Conservation (phyloP, 2,329 filamentous ascomycete genomes). For the Colletotrichum echinochloae region DNA sequence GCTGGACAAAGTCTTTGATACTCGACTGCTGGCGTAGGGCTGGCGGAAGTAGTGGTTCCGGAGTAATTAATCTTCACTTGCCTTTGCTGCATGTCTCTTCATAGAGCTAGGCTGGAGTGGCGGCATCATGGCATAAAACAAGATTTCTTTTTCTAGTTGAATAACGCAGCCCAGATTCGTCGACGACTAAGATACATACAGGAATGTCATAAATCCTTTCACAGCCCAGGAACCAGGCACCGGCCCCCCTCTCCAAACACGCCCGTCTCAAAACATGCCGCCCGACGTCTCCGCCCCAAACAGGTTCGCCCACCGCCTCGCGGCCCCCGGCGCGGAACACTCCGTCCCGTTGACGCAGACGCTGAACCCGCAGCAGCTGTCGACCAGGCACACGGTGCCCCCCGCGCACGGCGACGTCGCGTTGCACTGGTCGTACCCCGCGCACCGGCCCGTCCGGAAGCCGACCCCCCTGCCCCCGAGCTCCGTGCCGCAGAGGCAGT, state of each 20-base stretch:
- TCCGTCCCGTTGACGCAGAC: slow-evolving; percentile 41
- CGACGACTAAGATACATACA: neutral
- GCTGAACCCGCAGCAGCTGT: slow-evolving; percentile 37
- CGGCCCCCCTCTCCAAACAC: neutral
- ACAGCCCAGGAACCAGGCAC: neutral
- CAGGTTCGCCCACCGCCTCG: slow-evolving; percentile 3
- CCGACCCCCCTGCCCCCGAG: slow-evolving; percentile 24
- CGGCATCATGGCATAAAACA: neutral
- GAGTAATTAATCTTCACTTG: neutral
- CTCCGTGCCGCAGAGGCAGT: slow-evolving; percentile 52
- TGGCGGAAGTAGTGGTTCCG: neutral
- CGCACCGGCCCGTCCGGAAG: slow-evolving; percentile 30
- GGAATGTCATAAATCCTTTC: neutral
- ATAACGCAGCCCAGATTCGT: neutral
- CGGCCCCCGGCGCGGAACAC: slow-evolving; percentile 21
- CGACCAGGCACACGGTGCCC: slow-evolving; percentile 27
- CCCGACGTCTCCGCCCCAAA: slow-evolving; percentile 8
- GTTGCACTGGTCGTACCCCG: slow-evolving; percentile 22
- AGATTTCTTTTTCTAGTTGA: neutral
- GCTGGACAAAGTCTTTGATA: neutral
- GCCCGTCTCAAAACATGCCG: slow-evolving; percentile 24
- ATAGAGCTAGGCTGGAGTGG: neutral
- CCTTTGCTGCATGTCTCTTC: neutral
- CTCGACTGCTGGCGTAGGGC: neutral
- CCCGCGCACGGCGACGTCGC: slow-evolving; percentile 7